Evolutionary conservation across 2,329 filamentous ascomycete species (phyloP).

Genomic region (Cercospora sesami): DNA sequence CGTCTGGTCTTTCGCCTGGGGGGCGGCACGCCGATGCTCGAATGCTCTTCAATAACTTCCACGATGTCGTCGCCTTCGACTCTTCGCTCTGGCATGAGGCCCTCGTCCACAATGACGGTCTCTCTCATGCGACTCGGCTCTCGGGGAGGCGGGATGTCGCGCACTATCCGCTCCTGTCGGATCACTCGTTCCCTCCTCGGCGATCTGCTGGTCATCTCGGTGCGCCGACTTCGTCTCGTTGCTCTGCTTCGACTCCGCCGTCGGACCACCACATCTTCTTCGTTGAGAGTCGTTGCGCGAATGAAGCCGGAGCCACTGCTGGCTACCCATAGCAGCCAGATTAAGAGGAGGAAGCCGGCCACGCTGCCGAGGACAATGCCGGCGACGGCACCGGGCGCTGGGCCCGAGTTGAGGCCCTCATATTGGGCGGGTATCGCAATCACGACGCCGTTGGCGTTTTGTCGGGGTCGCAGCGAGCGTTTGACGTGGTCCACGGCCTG

Average conservation of each 20-base stretch:
- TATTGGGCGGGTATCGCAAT: slow-evolving; percentile 52
- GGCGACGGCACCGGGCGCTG: slow-evolving; percentile 57
- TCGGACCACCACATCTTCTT: slow-evolving; percentile 38
- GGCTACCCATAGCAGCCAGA: slow-evolving; percentile 53
- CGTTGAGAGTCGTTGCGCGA: slow-evolving; percentile 31
- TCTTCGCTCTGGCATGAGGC: slow-evolving; percentile 37
- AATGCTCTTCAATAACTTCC: slow-evolving; percentile 60
- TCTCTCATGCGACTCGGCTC: slow-evolving; percentile 36
- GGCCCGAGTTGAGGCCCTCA: slow-evolving; percentile 53
- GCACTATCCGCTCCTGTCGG: slow-evolving; percentile 39
- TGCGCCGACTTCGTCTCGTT: slow-evolving; percentile 29
- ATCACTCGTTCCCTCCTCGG: slow-evolving; percentile 36
- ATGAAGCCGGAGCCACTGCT: slow-evolving; percentile 37
- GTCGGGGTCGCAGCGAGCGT: slow-evolving; percentile 23
- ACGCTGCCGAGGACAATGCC: slow-evolving; percentile 61
- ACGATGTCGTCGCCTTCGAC: slow-evolving; percentile 57
- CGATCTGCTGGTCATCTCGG: slow-evolving; percentile 38
- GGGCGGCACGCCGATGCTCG: slow-evolving; percentile 43
- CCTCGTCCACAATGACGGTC: slow-evolving; percentile 48
- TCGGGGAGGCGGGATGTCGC: slow-evolving; percentile 33
- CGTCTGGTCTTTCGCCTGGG: slow-evolving; percentile 41
- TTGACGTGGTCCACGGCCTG: slow-evolving; percentile 16
- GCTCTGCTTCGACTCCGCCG: slow-evolving; percentile 33
- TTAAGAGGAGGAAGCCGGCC: slow-evolving; percentile 54
- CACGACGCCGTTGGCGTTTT: slow-evolving; percentile 22